phyloP scores from a whole-genome alignment of 768 basidiomycete species.

The Podaxis sp. region DNA sequence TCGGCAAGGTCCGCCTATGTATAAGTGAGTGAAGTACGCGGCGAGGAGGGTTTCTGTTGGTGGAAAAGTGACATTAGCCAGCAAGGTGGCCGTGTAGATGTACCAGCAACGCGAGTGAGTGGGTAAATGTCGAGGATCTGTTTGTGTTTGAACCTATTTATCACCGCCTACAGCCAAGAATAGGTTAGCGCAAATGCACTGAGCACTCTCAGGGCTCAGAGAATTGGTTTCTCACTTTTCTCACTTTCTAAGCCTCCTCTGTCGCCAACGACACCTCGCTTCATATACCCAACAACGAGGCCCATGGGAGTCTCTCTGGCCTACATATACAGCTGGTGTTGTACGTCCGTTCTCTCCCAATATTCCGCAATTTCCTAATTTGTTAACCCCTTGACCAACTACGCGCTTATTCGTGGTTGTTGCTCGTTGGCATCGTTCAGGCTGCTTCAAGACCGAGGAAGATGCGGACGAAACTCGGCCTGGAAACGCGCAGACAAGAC shows the following conservation, averaged over 20 bases:
- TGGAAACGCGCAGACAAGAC: background rate
- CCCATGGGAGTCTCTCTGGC: constrained; percentile 1
- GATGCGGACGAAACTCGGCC: background rate
- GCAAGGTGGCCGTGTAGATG: no score
- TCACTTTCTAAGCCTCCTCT: background rate
- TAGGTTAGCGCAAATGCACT: background rate
- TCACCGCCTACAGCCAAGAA: background rate
- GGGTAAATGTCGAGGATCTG: no score
- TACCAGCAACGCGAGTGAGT: no score
- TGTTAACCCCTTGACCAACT: background rate
- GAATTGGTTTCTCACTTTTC: background rate
- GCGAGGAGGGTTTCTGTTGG: no score
- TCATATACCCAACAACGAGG: background rate
- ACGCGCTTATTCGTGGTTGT: background rate
- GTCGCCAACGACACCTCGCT: background rate
- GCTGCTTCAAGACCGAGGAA: constrained; percentile 1
- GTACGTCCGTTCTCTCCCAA: background rate
- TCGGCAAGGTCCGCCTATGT: no score
- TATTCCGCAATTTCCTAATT: background rate
- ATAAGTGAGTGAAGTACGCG: no score
- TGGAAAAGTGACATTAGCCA: no score
- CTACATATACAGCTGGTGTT: constrained; percentile 4
- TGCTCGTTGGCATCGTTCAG: background rate
- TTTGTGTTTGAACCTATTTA: background rate
- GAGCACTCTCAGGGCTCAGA: background rate